Evolutionary conservation across 352 stramenopile genomes (phyloP).

Genomic region (Peronospora belbahrii): DNA sequence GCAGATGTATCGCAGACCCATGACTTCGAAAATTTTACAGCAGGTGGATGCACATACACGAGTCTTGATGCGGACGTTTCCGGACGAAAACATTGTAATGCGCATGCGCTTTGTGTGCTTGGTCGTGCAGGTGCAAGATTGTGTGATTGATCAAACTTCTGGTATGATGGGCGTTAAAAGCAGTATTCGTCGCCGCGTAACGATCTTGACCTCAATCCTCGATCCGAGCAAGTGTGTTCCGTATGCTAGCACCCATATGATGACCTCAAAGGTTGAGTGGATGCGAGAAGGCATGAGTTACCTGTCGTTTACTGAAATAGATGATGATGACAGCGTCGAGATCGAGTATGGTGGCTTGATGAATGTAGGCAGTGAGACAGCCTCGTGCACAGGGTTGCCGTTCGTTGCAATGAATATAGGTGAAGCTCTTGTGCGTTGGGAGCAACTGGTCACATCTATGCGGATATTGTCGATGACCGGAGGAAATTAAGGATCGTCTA

Average conservation of each 20-base stretch:
- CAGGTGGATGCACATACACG: constrained; percentile 31
- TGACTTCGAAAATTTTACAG: constrained; percentile 37
- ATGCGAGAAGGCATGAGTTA: constrained; percentile 32
- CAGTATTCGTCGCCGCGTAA: constrained; percentile 19
- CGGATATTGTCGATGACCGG: constrained; percentile 21
- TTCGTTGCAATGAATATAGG: constrained; percentile 27
- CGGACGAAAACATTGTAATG: constrained; percentile 31
- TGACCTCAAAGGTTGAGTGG: constrained; percentile 18
- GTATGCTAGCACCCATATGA: constrained; percentile 6
- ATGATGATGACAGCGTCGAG: constrained; percentile 27
- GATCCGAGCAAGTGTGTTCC: constrained; percentile 28
- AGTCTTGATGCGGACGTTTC: constrained; percentile 35
- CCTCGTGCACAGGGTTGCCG: constrained; percentile 18
- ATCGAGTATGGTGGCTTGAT: constrained; percentile 32
- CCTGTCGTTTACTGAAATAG: constrained; percentile 34
- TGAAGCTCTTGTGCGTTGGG: constrained; percentile 29
- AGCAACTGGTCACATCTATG: constrained; percentile 26
- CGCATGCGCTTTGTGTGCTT: constrained; percentile 25
- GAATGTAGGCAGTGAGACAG: constrained; percentile 22
- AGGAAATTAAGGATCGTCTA: no score
- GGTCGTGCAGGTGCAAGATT: constrained; percentile 26
- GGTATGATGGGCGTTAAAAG: constrained; percentile 4
- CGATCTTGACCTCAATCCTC: constrained; percentile 21
- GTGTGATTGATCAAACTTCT: constrained; percentile 13
- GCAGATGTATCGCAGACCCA: constrained; percentile 30